Conservation (phyloP, 371 early-diverging fungal genomes). For the Syncephalastrum sp. region DNA sequence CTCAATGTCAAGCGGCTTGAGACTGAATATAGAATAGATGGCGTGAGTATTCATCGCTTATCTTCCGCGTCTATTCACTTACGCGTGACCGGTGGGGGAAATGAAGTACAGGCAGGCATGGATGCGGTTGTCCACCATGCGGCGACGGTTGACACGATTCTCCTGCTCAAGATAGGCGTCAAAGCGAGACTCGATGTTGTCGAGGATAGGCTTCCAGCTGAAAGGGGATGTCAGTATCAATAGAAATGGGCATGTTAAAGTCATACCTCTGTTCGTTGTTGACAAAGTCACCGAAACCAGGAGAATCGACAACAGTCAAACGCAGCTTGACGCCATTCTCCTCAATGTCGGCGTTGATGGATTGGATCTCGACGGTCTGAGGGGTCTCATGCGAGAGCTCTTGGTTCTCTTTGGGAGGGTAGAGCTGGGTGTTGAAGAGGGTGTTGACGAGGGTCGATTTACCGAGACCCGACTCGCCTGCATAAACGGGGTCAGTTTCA, state of each 20-base stretch:
- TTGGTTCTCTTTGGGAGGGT: conserved; percentile 82
- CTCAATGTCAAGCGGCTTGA: conserved; percentile 93
- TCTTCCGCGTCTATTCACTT: conserved; percentile 20
- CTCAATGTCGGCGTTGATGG: conserved; percentile 87
- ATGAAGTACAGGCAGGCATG: conserved; percentile 99
- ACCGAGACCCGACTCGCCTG: conserved; percentile 97
- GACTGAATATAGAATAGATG: conserved; percentile 21
- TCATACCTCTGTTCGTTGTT: conserved; percentile 90
- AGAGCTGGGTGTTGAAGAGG: conserved; percentile 92
- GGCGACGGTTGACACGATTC: conserved; percentile 85
- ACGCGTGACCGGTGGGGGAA: conserved; percentile 91
- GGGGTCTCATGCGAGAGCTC: conserved; percentile 82
- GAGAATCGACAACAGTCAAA: conserved; percentile 94
- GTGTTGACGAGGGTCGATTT: conserved; percentile 99
- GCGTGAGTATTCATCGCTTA: background rate
- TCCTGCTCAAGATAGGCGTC: conserved; percentile 95
- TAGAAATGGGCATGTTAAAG: background rate
- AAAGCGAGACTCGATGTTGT: conserved; percentile 94
- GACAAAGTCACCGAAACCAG: conserved; percentile 93
- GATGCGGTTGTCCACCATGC: conserved; percentile 90
- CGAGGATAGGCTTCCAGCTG: conserved; percentile 94
- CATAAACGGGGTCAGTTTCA: conserved; percentile 2
- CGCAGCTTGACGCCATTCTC: conserved; percentile 91
- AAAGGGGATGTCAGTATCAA: conserved; percentile 1
- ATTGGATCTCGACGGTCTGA: conserved; percentile 93